Percentiles rank a stretch among this genome's conserved stretches.
Conservation (phyloP, 2,329 filamentous ascomycete species). For the Beauveria medogensis region DNA sequence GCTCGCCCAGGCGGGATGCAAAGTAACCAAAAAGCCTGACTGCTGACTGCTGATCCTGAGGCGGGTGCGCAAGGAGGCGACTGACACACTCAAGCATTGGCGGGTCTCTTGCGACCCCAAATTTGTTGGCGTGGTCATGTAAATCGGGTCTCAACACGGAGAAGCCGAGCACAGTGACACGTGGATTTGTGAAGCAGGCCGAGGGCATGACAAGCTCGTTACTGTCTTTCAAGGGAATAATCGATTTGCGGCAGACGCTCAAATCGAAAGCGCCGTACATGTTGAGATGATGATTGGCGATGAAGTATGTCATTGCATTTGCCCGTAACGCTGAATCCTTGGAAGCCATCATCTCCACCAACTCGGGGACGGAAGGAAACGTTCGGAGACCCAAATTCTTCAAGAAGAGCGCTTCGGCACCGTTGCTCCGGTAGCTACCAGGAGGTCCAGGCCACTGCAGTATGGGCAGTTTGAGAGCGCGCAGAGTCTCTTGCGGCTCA, state of each 20-base stretch:
- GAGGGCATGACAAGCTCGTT: constrained; percentile 61
- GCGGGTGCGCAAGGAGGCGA: constrained; percentile 63
- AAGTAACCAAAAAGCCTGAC: constrained; percentile 75
- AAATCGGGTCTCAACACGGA: constrained; percentile 67
- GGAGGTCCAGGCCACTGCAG: constrained; percentile 70
- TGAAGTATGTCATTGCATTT: constrained; percentile 71
- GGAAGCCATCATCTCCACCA: constrained; percentile 71
- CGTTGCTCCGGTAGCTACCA: constrained; percentile 54
- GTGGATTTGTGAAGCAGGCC: constrained; percentile 75
- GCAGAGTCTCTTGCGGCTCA: constrained; percentile 64
- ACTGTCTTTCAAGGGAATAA: constrained; percentile 67
- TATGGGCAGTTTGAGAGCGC: constrained; percentile 64
- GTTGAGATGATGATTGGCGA: constrained; percentile 70
- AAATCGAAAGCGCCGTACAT: constrained; percentile 62
- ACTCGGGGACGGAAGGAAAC: constrained; percentile 62
- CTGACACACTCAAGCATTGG: constrained; percentile 69
- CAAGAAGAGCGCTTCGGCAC: constrained; percentile 69
- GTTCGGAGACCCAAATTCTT: constrained; percentile 62
- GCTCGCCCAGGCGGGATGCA: constrained; percentile 64
- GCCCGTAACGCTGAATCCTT: constrained; percentile 51
- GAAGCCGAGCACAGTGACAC: constrained; percentile 71
- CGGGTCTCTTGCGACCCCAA: constrained; percentile 79
- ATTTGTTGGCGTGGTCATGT: constrained; percentile 71
- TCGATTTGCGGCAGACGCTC: constrained; percentile 44
- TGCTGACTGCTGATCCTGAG: constrained; percentile 58